phyloP scores from a whole-genome alignment of 2,329 filamentous ascomycete species.

The Dothistroma pini region DNA sequence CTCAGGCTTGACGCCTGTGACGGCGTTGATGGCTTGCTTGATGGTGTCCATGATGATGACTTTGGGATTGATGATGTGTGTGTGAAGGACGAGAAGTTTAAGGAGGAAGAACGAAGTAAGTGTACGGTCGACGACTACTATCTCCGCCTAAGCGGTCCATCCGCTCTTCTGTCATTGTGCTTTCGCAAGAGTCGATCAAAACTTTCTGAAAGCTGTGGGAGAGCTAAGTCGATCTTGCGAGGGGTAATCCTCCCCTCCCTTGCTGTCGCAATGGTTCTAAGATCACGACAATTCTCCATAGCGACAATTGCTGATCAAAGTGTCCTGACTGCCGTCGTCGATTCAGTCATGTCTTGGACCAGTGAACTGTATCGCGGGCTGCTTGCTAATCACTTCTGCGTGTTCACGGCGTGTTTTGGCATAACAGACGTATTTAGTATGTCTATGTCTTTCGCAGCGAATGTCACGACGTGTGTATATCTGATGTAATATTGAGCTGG shows the following conservation, averaged over 20 bases:
- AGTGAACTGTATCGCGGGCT: neutral
- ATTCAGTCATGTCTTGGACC: neutral
- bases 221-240: neutral
- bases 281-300: neutral
- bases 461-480: neutral
- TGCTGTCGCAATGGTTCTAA: neutral
- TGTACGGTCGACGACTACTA: neutral
- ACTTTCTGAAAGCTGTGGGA: neutral
- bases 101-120: neutral
- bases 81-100: neutral
- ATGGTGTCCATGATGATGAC: constrained; percentile 1
- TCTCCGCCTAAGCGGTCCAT: neutral
- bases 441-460: neutral
- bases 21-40: constrained; percentile 4
- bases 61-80: neutral
- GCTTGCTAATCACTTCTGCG: neutral
- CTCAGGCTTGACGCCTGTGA: constrained; percentile 5
- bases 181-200: neutral
- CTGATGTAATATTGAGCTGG: no score
- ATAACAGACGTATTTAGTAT: neutral
- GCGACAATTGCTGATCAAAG: neutral
- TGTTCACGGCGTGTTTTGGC: neutral
- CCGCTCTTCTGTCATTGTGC: neutral
- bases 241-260: neutral
- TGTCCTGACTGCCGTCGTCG: neutral